These are phyloP conservation scores for Yarrowia deformans DNA, from an alignment of 805 yeast genomes.

Conservation along the genomic window DNA sequence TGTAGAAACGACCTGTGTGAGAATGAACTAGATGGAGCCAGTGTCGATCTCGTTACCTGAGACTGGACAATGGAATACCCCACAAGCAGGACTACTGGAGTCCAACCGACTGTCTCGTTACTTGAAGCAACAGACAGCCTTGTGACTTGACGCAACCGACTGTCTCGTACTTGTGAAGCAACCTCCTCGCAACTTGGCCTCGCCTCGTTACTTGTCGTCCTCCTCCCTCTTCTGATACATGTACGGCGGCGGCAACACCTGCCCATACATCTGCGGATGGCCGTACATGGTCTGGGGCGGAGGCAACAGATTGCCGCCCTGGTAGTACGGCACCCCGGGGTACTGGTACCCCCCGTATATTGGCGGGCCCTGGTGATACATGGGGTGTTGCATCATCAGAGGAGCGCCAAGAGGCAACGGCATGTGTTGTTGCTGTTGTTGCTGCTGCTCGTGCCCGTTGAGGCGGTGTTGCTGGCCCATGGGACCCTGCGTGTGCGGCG, in stretches of 20 bases:
- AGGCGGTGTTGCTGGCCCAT: constrained; percentile 8
- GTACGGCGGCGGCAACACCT: constrained; percentile 31
- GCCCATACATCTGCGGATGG: constrained; percentile 32
- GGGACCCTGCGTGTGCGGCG: no score
- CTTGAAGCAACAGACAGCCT: no score
- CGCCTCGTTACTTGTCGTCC: constrained; percentile 5
- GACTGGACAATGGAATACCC: no score
- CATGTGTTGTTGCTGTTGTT: constrained; percentile 19
- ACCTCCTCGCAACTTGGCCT: background rate
- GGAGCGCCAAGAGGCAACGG: constrained; percentile 31
- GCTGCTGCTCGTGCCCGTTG: constrained; percentile 24
- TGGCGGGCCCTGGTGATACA: constrained; percentile 36
- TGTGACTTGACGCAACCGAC: no score
- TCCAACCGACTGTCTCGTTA: no score
- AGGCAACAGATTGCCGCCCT: constrained; percentile 27
- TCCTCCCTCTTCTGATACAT: constrained; percentile 34
- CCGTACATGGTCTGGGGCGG: constrained; percentile 35
- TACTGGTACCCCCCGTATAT: constrained; percentile 36
- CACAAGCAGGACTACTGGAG: no score
- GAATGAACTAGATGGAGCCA: no score
- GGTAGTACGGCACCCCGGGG: constrained; percentile 28
- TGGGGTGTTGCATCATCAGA: constrained; percentile 37
- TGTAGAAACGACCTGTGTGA: constrained; percentile 5
- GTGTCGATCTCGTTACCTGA: no score
- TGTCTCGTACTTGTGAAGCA: no score